Evolutionary conservation across 306 rosid species (phyloP).

Genomic region (Adenanthera pavonina): DNA sequence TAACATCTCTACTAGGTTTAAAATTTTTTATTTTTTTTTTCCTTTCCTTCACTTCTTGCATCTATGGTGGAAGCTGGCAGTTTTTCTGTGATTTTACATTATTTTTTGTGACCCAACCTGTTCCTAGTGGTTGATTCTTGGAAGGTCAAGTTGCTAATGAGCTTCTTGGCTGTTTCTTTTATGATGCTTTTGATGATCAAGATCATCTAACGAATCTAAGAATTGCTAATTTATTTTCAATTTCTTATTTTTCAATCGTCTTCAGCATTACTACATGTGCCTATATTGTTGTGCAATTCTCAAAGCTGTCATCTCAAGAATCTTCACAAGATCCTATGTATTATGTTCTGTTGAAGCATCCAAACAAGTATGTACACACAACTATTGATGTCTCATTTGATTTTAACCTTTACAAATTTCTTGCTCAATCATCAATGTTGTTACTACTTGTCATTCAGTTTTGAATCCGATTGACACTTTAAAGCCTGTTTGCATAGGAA

Average conservation of each 20-base stretch:
- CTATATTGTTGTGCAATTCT: conserved; percentile 68
- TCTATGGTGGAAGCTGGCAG: conserved; percentile 20
- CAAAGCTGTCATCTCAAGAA: conserved; percentile 75
- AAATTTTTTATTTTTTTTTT: neutral
- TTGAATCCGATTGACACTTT: conserved; percentile 25
- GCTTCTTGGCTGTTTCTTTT: conserved; percentile 27
- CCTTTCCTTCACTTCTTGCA: conserved; percentile 26
- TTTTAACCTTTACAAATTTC: neutral
- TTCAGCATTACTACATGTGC: conserved; percentile 68
- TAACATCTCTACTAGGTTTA: neutral
- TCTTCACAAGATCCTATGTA: conserved; percentile 68
- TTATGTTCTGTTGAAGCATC: conserved; percentile 64
- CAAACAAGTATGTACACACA: conserved; percentile 60
- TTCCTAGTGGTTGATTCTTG: conserved; percentile 5
- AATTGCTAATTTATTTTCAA: conserved; percentile 35
- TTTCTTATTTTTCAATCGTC: conserved; percentile 22
- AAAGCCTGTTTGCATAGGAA: conserved; percentile 46
- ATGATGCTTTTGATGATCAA: conserved; percentile 14
- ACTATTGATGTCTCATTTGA: conserved; percentile 28
- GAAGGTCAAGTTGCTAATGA: conserved; percentile 32
- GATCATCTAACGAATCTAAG: conserved; percentile 8
- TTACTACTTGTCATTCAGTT: conserved; percentile 25
- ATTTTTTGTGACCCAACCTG: conserved; percentile 6
- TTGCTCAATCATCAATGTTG: neutral
- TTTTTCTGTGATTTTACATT: conserved; percentile 26